phyloP scores from a whole-genome alignment of 768 basidiomycete genomes.

The Calocera cornea region DNA sequence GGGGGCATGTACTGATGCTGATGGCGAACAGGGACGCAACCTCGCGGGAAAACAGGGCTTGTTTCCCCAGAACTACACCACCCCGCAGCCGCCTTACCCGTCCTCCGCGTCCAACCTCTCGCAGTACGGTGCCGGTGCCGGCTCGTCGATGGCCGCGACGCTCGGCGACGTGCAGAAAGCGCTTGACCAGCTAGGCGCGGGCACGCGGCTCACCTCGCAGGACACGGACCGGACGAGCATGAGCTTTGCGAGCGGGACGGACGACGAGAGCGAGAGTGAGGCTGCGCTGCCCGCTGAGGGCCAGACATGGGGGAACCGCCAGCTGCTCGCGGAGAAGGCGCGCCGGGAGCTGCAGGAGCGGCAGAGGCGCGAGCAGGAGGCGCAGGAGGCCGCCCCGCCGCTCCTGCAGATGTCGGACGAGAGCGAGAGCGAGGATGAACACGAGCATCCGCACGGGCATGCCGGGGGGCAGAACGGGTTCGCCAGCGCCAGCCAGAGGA shows the following conservation, averaged over 20 bases:
- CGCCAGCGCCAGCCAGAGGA: background rate
- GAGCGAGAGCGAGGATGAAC: conserved; percentile 54
- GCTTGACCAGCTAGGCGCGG: conserved; percentile 73
- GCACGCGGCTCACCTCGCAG: conserved; percentile 28
- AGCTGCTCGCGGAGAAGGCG: conserved; percentile 58
- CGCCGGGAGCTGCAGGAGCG: conserved; percentile 31
- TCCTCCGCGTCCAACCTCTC: background rate
- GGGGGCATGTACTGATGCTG: background rate
- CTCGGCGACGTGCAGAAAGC: conserved; percentile 84
- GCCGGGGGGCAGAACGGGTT: background rate
- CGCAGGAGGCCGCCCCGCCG: conserved; percentile 35
- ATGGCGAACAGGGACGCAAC: conserved; percentile 59
- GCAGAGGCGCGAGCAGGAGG: conserved; percentile 32
- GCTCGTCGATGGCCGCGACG: conserved; percentile 54
- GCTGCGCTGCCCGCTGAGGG: conserved; percentile 27
- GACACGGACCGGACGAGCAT: conserved; percentile 7
- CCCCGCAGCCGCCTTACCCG: conserved; percentile 31
- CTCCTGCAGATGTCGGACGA: conserved; percentile 71
- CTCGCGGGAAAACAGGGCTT: conserved; percentile 68
- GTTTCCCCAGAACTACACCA: conserved; percentile 83
- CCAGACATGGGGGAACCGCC: conserved; percentile 47
- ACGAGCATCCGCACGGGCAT: conserved; percentile 16
- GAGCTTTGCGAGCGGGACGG: conserved; percentile 13
- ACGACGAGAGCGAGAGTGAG: conserved; percentile 40
- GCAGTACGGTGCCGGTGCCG: background rate